These are phyloP conservation scores for Begonia masoniana DNA, from an alignment of 306 rosid genomes.

Conservation along the genomic window DNA sequence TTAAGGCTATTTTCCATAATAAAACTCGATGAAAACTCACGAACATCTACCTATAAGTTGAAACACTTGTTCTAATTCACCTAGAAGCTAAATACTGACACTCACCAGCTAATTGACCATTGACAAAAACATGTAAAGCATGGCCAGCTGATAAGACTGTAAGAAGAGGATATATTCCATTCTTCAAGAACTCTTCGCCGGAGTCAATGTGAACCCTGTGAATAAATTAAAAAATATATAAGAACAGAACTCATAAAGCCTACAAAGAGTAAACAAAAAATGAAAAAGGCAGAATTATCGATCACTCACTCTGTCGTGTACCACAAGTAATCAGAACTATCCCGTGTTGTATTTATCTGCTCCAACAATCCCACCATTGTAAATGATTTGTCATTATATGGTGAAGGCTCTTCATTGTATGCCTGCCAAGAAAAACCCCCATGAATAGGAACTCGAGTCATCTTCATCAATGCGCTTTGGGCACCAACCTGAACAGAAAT, in stretches of 20 bases:
- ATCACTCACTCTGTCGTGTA: conserved; percentile 93
- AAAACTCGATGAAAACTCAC: no score
- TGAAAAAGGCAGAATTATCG: background rate
- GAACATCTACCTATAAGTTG: no score
- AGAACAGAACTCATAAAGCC: background rate
- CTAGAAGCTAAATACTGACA: background rate
- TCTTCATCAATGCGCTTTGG: conserved; percentile 72
- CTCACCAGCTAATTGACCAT: conserved; percentile 63
- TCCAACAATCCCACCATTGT: conserved; percentile 69
- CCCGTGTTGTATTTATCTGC: conserved; percentile 91
- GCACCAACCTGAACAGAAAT: conserved; percentile 57
- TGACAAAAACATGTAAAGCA: conserved; percentile 78
- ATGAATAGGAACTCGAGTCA: conserved; percentile 75
- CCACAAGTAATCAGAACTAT: conserved; percentile 88
- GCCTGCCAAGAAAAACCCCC: conserved; percentile 84
- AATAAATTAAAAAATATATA: no score
- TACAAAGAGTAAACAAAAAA: conserved; percentile 1
- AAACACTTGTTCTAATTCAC: no score
- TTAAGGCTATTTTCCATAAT: no score
- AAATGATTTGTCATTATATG: conserved; percentile 57
- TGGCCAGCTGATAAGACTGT: conserved; percentile 76
- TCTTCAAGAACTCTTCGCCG: conserved; percentile 50
- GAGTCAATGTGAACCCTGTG: conserved; percentile 53
- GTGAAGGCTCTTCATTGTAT: conserved; percentile 62
- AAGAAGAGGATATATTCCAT: conserved; percentile 49